Base-by-base conservation (phyloP, 805 yeast genomes). In the Kodamaea sagamina region DNA sequence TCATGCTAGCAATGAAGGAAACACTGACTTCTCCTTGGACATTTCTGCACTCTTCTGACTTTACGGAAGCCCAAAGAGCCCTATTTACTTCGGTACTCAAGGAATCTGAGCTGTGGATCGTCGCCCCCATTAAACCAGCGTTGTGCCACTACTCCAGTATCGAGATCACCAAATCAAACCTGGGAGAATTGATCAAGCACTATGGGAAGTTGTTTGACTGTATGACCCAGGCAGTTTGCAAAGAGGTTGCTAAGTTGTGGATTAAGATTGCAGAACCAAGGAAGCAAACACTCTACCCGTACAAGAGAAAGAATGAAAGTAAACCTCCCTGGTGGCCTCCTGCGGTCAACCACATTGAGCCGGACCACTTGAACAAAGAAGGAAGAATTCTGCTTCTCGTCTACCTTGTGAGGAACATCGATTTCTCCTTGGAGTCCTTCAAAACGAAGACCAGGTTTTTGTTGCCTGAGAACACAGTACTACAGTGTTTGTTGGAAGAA, bases 291-390 rank as follows among this genome's bases (percentile, higher is more conserved):
- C 61, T 64, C 17, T 74, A 64, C 50, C 92, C 92, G 3, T 85
- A 85, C 57, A 82, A 78, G 42, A 54, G 57, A 7, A 79, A 79
- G 2, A 74, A 75, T 10, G 37, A 18, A 0, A 51, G 75, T 9
- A 76, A 68, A 48, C 93, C 92, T 0, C 53, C 55, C 4, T 84
- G 90, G 90, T 85, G 93, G 93, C 90, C 90, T 0, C 27, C 32
- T 0, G 44, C 49, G 9, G 76, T 82, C 1, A 65, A 77, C 27
- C 92, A 85, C 60, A 70, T 67, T 34, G 90, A 85, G 54, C 92
- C 92, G 0, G 92, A 84, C 56, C 92, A 86, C 61, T 63, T 86
- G 44, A 72, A 68, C 45, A 84, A 81, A 55, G 63, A 62, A 1
- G 84, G 81, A 51, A 64, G 93, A 42, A 53, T 83, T 13, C 55